A percentile compares a stretch with the other conserved stretches of the same genome.
These are phyloP conservation scores for Aphelidium insulamus DNA, from an alignment of 371 early-diverging fungal species.

Conservation along the genomic window DNA sequence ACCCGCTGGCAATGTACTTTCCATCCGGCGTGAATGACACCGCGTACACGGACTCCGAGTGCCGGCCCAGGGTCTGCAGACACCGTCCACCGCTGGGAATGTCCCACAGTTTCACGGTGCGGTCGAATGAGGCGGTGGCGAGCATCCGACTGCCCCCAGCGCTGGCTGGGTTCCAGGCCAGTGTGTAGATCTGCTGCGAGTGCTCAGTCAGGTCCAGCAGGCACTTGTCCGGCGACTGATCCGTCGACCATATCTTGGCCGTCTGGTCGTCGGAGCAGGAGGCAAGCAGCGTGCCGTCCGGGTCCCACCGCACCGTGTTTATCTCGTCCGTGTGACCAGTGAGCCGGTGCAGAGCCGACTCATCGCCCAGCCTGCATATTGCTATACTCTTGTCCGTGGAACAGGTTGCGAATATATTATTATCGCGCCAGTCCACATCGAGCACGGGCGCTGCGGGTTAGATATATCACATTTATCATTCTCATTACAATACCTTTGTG, in stretches of 20 bases:
- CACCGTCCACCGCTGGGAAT: slow-evolving; percentile 36
- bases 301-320: slow-evolving; percentile 74
- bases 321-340: slow-evolving; percentile 67
- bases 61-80: slow-evolving; percentile 44
- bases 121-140: slow-evolving; percentile 73
- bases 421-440: slow-evolving; percentile 85
- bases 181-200: slow-evolving; percentile 45
- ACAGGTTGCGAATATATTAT: slow-evolving; percentile 71
- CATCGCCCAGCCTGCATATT: slow-evolving; percentile 46
- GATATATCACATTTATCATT: background rate
- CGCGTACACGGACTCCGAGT: slow-evolving; percentile 58
- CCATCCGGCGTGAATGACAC: slow-evolving; percentile 73
- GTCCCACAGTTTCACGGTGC: slow-evolving; percentile 78
- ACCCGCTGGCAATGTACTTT: slow-evolving; percentile 55
- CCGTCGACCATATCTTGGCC: slow-evolving; percentile 37
- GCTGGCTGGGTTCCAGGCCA: slow-evolving; percentile 41
- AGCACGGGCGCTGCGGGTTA: slow-evolving; percentile 23
- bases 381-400: slow-evolving; percentile 58
- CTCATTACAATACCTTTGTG: slow-evolving; percentile 27
- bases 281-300: slow-evolving; percentile 52
- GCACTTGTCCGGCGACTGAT: slow-evolving; percentile 14
- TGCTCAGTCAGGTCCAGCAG: slow-evolving; percentile 43
- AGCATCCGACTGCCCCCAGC: slow-evolving; percentile 14
- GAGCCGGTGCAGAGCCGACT: slow-evolving; percentile 38
- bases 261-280: slow-evolving; percentile 82